Percentiles rank a stretch among this genome's conserved stretches.
These are phyloP conservation scores for Epichloe elymi DNA, from an alignment of 2,329 filamentous ascomycete genomes.

Conservation along the genomic window DNA sequence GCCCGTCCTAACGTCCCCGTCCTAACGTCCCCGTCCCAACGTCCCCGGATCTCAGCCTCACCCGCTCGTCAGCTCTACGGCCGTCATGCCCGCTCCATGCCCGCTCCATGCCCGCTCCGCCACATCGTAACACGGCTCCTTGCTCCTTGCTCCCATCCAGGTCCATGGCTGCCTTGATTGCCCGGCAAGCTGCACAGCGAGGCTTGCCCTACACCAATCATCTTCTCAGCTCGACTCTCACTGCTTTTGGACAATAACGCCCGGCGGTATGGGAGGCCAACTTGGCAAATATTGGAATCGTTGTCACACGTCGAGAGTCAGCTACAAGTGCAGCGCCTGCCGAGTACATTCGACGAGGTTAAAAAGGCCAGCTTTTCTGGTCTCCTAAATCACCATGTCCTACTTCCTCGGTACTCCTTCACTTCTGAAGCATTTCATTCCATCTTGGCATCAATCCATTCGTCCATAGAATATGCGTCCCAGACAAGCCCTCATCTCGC, in stretches of 20 bases:
- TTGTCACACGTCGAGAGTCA: neutral
- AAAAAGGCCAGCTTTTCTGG: no score
- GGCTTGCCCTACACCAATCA: neutral
- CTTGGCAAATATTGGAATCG: neutral
- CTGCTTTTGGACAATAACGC: neutral
- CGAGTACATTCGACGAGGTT: no score
- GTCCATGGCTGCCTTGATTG: neutral
- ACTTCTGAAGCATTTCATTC: no score
- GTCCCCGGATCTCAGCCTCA: no score
- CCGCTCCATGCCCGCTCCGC: neutral
- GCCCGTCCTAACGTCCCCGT: no score
- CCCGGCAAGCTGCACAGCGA: neutral
- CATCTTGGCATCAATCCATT: neutral
- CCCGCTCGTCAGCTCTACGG: neutral
- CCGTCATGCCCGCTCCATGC: no score
- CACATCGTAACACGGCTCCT: no score
- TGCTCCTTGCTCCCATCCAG: neutral
- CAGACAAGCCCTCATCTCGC: neutral
- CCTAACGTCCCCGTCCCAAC: no score
- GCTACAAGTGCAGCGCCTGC: neutral
- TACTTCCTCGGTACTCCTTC: no score
- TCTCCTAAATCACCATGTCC: no score
- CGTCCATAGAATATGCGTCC: neutral
- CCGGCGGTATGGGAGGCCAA: neutral
- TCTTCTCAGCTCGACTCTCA: neutral